Conservation (phyloP, 192 early-diverging fungal genomes). For the Linnemannia schmuckeri region DNA sequence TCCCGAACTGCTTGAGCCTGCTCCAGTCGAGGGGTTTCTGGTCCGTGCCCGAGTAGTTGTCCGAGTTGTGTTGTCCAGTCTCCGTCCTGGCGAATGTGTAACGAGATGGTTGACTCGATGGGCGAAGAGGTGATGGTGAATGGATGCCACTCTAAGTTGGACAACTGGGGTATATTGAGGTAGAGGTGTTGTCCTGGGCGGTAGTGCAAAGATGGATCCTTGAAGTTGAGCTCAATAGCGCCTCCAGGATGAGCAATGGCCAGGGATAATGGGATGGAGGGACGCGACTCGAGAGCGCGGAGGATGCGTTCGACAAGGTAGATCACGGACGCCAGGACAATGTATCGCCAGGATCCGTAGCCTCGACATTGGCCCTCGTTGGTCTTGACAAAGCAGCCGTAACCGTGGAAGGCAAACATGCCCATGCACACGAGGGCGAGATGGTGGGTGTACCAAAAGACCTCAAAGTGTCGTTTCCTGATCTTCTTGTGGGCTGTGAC, state of each 20-base stretch:
- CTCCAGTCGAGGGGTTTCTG: slow-evolving; percentile 32
- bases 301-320: slow-evolving; percentile 76
- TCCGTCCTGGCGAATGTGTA: slow-evolving; percentile 61
- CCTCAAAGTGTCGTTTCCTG: slow-evolving; percentile 73
- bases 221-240: slow-evolving; percentile 75
- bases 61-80: slow-evolving; percentile 54
- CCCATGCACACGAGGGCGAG: slow-evolving; percentile 72
- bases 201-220: slow-evolving; percentile 62
- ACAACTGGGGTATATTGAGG: slow-evolving; percentile 77
- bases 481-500: slow-evolving; percentile 70
- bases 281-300: slow-evolving; percentile 65
- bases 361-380: slow-evolving; percentile 56
- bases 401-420: slow-evolving; percentile 75
- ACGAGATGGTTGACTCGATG: slow-evolving; percentile 53
- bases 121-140: slow-evolving; percentile 71
- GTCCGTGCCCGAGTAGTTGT: slow-evolving; percentile 47
- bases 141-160: slow-evolving; percentile 81
- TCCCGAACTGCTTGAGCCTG: slow-evolving; percentile 38
- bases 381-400: slow-evolving; percentile 67
- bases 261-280: slow-evolving; percentile 68
- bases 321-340: slow-evolving; percentile 60
- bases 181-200: slow-evolving; percentile 80
- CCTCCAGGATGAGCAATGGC: slow-evolving; percentile 81
- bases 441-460: slow-evolving; percentile 87
- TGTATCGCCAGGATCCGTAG: slow-evolving; percentile 66